Percentiles rank a stretch among this genome's conserved stretches.
These are phyloP conservation scores for Talaromyces sp. DNA, from an alignment of 2,329 filamentous ascomycete species.

Conservation along the genomic window DNA sequence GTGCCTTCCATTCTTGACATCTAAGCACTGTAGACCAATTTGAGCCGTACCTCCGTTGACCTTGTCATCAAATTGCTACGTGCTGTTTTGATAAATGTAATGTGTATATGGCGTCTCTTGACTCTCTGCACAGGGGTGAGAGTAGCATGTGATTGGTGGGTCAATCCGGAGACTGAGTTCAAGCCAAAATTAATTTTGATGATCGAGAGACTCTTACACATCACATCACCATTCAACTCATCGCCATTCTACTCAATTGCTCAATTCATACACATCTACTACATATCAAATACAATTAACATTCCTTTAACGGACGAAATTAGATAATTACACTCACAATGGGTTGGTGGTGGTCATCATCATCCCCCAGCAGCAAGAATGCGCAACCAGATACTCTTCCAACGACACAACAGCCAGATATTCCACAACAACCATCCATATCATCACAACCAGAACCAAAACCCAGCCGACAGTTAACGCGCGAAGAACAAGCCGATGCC, in stretches of 20 bases:
- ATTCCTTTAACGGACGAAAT: background rate
- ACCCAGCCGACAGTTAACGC: conserved; percentile 32
- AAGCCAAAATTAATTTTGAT: conserved; percentile 3
- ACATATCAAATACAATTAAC: background rate
- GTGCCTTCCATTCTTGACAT: no score
- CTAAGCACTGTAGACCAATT: no score
- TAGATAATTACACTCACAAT: conserved; percentile 31
- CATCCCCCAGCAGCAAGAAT: conserved; percentile 28
- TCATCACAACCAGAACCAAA: conserved; percentile 14
- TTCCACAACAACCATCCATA: background rate
- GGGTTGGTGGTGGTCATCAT: conserved; percentile 49
- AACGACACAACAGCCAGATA: background rate
- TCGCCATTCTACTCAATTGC: background rate
- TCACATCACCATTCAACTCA: background rate
- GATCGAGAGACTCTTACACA: background rate
- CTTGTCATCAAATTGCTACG: background rate
- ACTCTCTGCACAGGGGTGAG: background rate
- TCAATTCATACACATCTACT: background rate
- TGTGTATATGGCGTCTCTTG: background rate
- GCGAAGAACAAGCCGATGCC: conserved; percentile 52
- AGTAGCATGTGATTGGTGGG: background rate
- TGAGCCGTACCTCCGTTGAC: no score
- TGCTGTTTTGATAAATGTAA: background rate
- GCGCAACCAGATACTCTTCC: background rate
- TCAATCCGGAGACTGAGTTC: background rate